These are phyloP conservation scores for Xylariaceae sp. DNA, from an alignment of 2,329 filamentous ascomycete genomes.

Conservation along the genomic window DNA sequence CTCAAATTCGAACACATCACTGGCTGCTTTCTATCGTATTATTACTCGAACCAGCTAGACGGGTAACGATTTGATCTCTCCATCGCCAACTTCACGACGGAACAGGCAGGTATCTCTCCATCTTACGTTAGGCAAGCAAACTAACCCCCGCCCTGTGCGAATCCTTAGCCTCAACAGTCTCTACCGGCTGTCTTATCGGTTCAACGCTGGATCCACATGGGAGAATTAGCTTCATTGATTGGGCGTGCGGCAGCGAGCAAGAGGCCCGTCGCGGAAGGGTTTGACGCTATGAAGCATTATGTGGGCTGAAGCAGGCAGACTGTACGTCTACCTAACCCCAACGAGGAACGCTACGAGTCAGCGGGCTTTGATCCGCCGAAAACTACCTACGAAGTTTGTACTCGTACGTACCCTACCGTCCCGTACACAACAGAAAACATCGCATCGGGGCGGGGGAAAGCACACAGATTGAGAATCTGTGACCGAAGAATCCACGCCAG, in stretches of 20 bases:
- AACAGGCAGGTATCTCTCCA: no score
- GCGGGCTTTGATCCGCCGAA: conserved; percentile 2
- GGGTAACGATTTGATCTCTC: conserved; percentile 1
- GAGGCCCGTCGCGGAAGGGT: neutral
- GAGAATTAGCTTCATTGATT: conserved; percentile 7
- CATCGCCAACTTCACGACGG: neutral
- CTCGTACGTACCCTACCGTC: neutral
- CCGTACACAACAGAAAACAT: conserved; percentile 9
- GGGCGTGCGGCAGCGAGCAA: neutral
- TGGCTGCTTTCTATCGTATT: neutral
- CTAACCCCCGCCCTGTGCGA: conserved; percentile 1
- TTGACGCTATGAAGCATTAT: conserved; percentile 7
- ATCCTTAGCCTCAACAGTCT: conserved; percentile 2
- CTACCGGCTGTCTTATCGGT: conserved; percentile 2
- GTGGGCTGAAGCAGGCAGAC: conserved; percentile 9
- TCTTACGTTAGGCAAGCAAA: neutral
- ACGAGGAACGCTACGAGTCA: conserved; percentile 8
- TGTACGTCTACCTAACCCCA: conserved; percentile 1
- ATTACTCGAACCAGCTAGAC: conserved; percentile 14
- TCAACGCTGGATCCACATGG: conserved; percentile 7
- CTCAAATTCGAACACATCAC: neutral
- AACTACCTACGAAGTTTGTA: neutral
- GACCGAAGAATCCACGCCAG: neutral
- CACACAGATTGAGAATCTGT: neutral
- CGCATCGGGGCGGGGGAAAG: conserved; percentile 1